Evolutionary conservation across 164 flowering plant genomes (phyloP), one percentile per base, ranked within the genome.

Genomic region (Echeveria elegans): DNA sequence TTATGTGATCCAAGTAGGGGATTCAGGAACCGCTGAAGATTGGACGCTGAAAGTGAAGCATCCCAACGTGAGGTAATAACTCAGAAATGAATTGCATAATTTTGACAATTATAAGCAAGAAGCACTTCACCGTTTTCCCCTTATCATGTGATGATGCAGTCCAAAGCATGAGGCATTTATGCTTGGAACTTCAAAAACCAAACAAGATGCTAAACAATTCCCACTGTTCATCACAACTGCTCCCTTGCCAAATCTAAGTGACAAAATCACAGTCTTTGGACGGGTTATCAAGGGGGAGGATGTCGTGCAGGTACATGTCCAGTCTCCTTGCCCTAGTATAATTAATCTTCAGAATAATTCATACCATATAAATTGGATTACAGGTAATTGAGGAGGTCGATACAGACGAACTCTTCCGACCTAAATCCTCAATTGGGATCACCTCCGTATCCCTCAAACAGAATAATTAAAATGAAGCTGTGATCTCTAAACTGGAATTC

Each of bases 301-400:
- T 68, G 82, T 88, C 52, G 93, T 90, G 66, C 95, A 92, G 96
- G 98, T 92, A 72, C 10, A 48, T 12, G 15, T 40, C 45, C 11
- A 8, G 15, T 40, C 45, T 5, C 8, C 45, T 2, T 40, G 45
- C 45, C 11, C 45, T 40, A 40, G 2, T 40, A 8, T 40, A 14
- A 48, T 7, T 40, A 40, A 40, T 40, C 15, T 7, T 40, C 15
- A 11, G 15, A 9, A 7, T 0, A 40, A 40, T 8, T 7, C 10
- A n/a, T 66, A 12, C 7, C 11, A 1, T 21, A 28, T 9, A 23
- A 7, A 24, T 52, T 21, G 28, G 8, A 23, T 52, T 71, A 40
- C 82, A 94, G 97, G 98, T 91, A 82, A 89, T 94, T 58, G 98
- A 91, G 75, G 98, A 94, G 78, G 95, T 86, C 45, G 98, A 94